phyloP scores from a whole-genome alignment of 2,329 filamentous ascomycete genomes.

The Cytospora leucostoma region DNA sequence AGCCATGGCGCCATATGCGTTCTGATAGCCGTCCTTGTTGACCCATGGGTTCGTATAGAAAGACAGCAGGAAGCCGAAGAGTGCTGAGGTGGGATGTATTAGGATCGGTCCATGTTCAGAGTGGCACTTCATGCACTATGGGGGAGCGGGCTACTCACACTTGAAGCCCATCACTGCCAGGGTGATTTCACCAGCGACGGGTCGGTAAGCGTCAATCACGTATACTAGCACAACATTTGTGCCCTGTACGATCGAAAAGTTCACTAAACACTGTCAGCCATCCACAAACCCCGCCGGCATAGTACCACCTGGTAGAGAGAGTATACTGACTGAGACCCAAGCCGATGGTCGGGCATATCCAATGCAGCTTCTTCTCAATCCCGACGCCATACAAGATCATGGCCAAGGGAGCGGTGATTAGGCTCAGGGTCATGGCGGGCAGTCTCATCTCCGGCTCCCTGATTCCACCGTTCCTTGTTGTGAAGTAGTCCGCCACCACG shows the following conservation, averaged over 20 bases:
- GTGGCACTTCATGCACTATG: background rate
- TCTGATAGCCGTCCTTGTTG: conserved; percentile 48
- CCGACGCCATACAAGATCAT: conserved; percentile 51
- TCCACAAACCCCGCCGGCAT: too few relatives aligned
- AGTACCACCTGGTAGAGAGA: too few relatives aligned
- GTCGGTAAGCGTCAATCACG: conserved; percentile 58
- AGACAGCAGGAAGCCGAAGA: conserved; percentile 59
- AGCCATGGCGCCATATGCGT: conserved; percentile 59
- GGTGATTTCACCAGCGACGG: conserved; percentile 57
- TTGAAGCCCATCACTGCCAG: conserved; percentile 58
- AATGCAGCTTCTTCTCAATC: conserved; percentile 49
- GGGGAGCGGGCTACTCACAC: conserved; percentile 38
- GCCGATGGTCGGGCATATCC: conserved; percentile 58
- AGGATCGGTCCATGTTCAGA: background rate
- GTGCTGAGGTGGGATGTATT: conserved; percentile 37
- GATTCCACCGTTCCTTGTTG: conserved; percentile 54
- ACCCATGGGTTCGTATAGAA: conserved; percentile 65
- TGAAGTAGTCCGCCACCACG: conserved; percentile 50
- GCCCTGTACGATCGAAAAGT: conserved; percentile 57
- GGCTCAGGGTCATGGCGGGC: conserved; percentile 52
- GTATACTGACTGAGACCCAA: conserved; percentile 50
- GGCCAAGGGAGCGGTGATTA: conserved; percentile 51
- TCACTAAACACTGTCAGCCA: conserved; percentile 41
- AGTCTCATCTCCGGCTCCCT: conserved; percentile 63
- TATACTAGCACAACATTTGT: conserved; percentile 60